These are phyloP conservation scores for Dalbergia cochinchinensis DNA, from an alignment of 306 rosid genomes.

Conservation along the genomic window DNA sequence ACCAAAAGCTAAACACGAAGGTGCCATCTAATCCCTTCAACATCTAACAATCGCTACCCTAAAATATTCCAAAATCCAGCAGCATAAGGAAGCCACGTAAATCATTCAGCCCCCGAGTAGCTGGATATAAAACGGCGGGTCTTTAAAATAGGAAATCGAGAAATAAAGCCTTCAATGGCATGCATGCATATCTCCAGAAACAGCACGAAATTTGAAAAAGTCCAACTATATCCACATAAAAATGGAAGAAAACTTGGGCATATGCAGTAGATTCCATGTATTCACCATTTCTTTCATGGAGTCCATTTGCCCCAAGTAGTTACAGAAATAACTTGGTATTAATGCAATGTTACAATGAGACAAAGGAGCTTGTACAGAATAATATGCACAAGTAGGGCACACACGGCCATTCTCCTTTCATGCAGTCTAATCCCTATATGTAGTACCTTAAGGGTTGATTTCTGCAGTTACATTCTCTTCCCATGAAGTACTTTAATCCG, in stretches of 20 bases:
- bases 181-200: not conserved
- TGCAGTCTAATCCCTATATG: not conserved
- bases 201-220: not conserved
- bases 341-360: not conserved
- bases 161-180: not conserved
- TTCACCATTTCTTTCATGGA: not conserved
- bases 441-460: not conserved
- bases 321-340: not conserved
- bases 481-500: not conserved
- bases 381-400: not conserved
- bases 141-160: not conserved
- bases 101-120: not conserved
- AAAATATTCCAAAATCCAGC: not conserved
- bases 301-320: constrained; percentile 5
- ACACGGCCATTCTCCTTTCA: not conserved
- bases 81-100: not conserved
- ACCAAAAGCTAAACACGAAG: not conserved
- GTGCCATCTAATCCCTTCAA: not conserved
- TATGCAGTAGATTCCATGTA: not conserved
- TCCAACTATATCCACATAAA: not conserved
- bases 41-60: not conserved
- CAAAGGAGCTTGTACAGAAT: not conserved
- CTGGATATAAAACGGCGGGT: not conserved
- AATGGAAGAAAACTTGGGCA: not conserved
- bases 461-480: constrained; percentile 9